phyloP scores from a whole-genome alignment of 2,329 filamentous ascomycete genomes.

The Orbilia brochopaga region DNA sequence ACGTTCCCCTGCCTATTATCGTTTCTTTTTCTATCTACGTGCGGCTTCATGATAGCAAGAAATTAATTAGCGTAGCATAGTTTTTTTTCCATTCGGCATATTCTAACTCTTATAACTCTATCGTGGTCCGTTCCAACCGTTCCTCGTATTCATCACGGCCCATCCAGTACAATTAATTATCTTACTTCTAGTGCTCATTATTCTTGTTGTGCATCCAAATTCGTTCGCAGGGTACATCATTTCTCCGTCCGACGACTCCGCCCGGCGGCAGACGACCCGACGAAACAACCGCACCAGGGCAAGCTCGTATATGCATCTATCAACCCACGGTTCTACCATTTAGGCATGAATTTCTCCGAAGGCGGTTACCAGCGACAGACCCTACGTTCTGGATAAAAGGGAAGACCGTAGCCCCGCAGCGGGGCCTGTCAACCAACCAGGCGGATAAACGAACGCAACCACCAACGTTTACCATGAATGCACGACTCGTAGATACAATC shows the following conservation, averaged over 20 bases:
- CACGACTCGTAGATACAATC: background rate
- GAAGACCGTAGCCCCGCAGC: conserved; percentile 30
- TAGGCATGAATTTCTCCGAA: conserved; percentile 45
- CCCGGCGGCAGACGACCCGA: conserved; percentile 38
- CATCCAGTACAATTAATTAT: too few relatives aligned
- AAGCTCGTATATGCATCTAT: background rate
- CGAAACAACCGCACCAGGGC: conserved; percentile 4
- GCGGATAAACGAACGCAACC: conserved; percentile 10
- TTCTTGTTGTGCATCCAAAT: too few relatives aligned
- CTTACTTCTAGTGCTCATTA: too few relatives aligned
- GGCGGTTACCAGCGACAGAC: conserved; percentile 15
- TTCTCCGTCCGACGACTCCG: background rate
- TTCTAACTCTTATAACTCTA: too few relatives aligned
- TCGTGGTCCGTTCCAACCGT: too few relatives aligned
- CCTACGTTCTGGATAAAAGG: conserved; percentile 32
- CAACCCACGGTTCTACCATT: conserved; percentile 14
- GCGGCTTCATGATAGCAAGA: too few relatives aligned
- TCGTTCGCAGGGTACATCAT: background rate
- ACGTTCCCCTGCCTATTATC: too few relatives aligned
- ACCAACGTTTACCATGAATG: background rate
- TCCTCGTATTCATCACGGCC: too few relatives aligned
- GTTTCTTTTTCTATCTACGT: too few relatives aligned
- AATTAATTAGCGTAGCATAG: too few relatives aligned
- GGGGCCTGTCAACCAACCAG: conserved; percentile 7
- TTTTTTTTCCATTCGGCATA: too few relatives aligned